A percentile compares a stretch with the other conserved stretches of the same genome.
These are phyloP conservation scores for Colletotrichum tabaci DNA, from an alignment of 2,329 filamentous ascomycete species.

Conservation along the genomic window DNA sequence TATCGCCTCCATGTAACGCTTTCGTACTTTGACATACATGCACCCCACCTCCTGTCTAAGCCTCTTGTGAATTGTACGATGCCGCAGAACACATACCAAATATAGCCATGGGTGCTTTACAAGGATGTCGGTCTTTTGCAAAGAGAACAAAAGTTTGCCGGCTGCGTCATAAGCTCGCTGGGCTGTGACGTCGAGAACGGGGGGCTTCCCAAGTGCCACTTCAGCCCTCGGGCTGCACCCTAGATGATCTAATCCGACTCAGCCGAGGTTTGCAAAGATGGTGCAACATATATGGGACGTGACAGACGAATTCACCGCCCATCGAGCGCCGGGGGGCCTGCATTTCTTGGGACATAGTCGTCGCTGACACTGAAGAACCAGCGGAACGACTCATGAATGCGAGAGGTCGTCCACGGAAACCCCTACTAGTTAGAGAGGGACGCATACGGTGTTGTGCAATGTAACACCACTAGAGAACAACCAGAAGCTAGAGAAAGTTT, in stretches of 20 bases:
- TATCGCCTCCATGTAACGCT: conserved; percentile 26
- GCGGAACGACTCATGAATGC: conserved; percentile 9
- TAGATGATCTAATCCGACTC: not conserved
- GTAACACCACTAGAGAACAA: conserved; percentile 27
- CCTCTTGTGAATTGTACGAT: conserved; percentile 25
- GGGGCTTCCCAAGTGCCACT: not conserved
- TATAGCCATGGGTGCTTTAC: not conserved
- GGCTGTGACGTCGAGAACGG: not conserved
- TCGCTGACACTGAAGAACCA: not conserved
- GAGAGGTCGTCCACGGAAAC: not conserved
- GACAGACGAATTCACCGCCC: not conserved
- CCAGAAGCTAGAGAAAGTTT: not conserved
- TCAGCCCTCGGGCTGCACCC: not conserved
- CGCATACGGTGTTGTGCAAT: conserved; percentile 2
- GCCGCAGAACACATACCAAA: not conserved
- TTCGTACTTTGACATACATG: conserved; percentile 42
- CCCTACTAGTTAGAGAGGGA: not conserved
- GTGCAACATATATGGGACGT: not conserved
- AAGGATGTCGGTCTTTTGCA: not conserved
- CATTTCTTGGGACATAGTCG: not conserved
- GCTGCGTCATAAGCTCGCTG: not conserved
- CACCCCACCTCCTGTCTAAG: not conserved
- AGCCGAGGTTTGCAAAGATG: too few species aligned
- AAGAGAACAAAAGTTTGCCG: not conserved
- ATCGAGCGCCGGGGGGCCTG: not conserved